These are phyloP conservation scores for Citrus reticulata DNA, from an alignment of 345 rosid genomes.

Conservation along the genomic window DNA sequence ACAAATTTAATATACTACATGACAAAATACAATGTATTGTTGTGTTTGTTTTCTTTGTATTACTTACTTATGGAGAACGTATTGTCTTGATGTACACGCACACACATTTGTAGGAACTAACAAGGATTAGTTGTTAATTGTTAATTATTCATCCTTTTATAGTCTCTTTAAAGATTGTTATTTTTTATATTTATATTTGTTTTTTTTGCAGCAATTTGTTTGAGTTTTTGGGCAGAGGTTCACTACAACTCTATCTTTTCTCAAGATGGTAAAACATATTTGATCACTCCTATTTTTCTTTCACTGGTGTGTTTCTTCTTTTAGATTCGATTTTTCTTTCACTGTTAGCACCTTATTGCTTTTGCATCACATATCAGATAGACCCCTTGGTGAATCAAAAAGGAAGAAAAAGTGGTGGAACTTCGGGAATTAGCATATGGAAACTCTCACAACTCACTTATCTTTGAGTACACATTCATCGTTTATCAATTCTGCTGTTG, in stretches of 20 bases:
- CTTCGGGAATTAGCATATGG: slow-evolving; percentile 47
- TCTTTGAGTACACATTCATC: not conserved
- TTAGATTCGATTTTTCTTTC: no score
- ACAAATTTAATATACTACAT: no score
- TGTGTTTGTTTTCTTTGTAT: not conserved
- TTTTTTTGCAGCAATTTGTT: slow-evolving; percentile 57
- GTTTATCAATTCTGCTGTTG: slow-evolving; percentile 1
- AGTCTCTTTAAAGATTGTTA: not conserved
- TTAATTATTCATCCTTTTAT: not conserved
- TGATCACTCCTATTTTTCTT: not conserved
- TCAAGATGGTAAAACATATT: slow-evolving; percentile 42
- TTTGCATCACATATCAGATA: slow-evolving; percentile 34
- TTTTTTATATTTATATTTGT: not conserved
- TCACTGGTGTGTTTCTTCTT: not conserved
- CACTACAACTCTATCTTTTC: slow-evolving; percentile 93
- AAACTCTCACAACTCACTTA: not conserved
- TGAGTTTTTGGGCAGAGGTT: slow-evolving; percentile 99
- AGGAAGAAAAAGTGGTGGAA: slow-evolving; percentile 83
- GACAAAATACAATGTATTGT: not conserved
- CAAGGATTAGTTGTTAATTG: no score
- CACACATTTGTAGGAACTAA: not conserved
- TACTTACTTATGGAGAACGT: not conserved
- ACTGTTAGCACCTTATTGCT: not conserved
- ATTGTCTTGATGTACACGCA: not conserved
- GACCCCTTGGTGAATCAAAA: slow-evolving; percentile 30